phyloP scores from a whole-genome alignment of 2,329 filamentous ascomycete genomes.

The Sporothrix variecibatus region DNA sequence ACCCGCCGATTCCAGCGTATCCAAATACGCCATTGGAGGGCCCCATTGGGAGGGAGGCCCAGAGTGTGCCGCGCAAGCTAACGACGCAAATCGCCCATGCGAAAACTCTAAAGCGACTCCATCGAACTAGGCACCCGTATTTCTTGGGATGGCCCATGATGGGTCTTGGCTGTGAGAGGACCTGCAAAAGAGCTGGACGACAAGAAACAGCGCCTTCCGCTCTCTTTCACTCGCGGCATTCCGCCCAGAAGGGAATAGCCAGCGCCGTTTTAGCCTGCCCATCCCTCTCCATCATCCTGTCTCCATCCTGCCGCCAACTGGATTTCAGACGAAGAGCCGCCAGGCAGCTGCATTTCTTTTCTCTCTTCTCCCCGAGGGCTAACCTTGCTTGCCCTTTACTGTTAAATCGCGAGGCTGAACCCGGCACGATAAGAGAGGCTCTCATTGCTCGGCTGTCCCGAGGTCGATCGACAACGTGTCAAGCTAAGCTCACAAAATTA shows the following conservation, averaged over 20 bases:
- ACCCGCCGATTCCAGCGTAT: neutral
- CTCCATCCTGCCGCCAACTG: neutral
- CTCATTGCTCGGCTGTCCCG: neutral
- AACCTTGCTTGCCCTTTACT: neutral
- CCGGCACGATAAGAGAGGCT: neutral
- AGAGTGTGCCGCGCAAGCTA: constrained; percentile 14
- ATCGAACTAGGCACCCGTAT: constrained; percentile 17
- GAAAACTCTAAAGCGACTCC: constrained; percentile 10
- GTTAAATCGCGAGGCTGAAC: constrained; percentile 6
- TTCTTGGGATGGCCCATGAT: neutral
- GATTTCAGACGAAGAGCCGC: neutral
- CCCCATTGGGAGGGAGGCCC: neutral
- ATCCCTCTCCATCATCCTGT: neutral
- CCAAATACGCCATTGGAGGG: neutral
- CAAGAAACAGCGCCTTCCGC: neutral
- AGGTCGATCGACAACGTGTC: neutral
- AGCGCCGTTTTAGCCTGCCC: constrained; percentile 1
- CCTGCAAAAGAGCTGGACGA: neutral
- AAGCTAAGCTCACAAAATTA: neutral
- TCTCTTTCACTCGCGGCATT: constrained; percentile 16
- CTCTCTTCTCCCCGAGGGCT: neutral
- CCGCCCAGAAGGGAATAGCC: constrained; percentile 11
- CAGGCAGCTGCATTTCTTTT: constrained; percentile 6
- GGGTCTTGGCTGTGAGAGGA: neutral
- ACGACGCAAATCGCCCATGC: constrained; percentile 12